These are phyloP conservation scores for Phytophthora pini DNA, from an alignment of 352 stramenopile species.

Conservation along the genomic window DNA sequence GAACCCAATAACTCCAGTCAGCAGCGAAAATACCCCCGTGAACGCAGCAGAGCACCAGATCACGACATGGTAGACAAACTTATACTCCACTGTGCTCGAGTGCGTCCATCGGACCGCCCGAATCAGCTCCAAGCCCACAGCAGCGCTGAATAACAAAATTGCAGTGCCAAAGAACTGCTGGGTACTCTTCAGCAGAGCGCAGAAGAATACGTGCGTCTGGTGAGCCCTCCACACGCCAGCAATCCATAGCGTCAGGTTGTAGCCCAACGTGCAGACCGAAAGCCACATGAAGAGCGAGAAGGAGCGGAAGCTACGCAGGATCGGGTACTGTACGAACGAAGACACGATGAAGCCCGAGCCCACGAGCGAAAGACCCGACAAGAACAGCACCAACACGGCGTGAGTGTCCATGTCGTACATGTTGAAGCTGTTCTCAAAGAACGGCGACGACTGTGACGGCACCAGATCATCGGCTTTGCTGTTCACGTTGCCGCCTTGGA, in stretches of 20 bases:
- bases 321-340: conserved; percentile 73
- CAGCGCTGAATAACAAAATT: conserved; percentile 63
- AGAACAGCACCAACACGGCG: conserved; percentile 74
- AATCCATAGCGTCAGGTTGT: conserved; percentile 70
- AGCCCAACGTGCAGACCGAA: conserved; percentile 61
- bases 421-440: conserved; percentile 72
- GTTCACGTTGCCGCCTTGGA: conserved; percentile 7
- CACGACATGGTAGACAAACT: conserved; percentile 58
- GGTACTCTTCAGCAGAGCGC: conserved; percentile 53
- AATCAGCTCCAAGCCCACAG: conserved; percentile 69
- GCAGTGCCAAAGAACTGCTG: conserved; percentile 77
- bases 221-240: conserved; percentile 49
- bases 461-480: conserved; percentile 25
- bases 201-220: conserved; percentile 53
- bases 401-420: conserved; percentile 81
- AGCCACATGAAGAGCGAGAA: conserved; percentile 77
- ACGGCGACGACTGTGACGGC: conserved; percentile 36
- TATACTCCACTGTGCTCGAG: conserved; percentile 64
- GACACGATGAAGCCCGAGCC: conserved; percentile 69
- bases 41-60: conserved; percentile 57
- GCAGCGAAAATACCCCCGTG: conserved; percentile 53
- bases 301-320: conserved; percentile 53
- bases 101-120: conserved; percentile 60
- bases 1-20: conserved; percentile 73
- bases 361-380: conserved; percentile 73